Base-by-base conservation (phyloP, 352 stramenopile genomes). In the Globisporangium viniferum region DNA sequence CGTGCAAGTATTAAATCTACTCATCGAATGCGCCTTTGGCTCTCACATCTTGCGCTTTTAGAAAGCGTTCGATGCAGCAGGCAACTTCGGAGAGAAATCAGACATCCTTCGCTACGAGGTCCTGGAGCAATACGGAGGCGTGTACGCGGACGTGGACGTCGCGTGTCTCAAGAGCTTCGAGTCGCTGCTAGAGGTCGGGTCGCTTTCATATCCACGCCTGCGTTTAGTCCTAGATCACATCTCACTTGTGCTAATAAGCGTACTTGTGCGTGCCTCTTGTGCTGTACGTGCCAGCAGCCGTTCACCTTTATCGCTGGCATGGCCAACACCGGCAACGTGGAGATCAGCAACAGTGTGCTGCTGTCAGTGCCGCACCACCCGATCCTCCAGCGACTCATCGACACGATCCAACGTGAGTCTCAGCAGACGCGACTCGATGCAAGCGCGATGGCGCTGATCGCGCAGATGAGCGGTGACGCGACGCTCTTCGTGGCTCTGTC, bases 61-160 rank as follows among this genome's bases (percentile, higher is more conserved):
- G 71, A 61, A 51, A 59, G 80, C 80, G 1, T 92, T 84, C 53
- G 67, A 78, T 5, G 65, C 72, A 7, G 85, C 85, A 12, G 63
- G 12, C 51, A 93, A 93, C 64, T 89, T 74, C 68, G 85, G 85
- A 0, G 78, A 91, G 66, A 92, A 90, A 62, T 86, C 81, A 4
- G 85, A 93, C 64, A 92, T 93, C 51, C 67, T 88, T 27, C 77
- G 85, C 27, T 93, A 93, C 66, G 85, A 93, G 76, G 78, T 93
- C 63, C 72, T 93, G 27, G 62, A 70, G 18, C 62, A 60, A 22
- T n/a, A 77, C 18, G 85, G 85, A 15, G 85, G 85, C 39, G 70
- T 92, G 15, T 93, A 93, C 62, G 84, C 86, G 8, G 85, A 93
- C 53, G 76, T 89, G 41, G 85, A 93, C 63, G 80, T 93, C 31